Conservation (phyloP, 805 yeast species). For the Ogataea glucozyma region DNA sequence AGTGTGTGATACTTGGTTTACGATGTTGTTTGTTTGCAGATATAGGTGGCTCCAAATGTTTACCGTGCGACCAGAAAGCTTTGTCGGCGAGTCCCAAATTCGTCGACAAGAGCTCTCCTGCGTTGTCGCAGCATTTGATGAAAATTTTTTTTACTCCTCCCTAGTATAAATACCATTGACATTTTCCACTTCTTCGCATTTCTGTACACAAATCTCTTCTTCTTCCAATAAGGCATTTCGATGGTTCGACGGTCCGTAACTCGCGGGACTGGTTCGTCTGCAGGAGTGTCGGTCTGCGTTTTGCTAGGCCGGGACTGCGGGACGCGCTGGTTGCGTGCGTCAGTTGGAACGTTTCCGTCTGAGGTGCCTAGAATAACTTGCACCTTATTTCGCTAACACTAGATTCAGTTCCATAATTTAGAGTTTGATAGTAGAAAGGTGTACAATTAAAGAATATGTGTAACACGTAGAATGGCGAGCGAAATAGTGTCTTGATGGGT, state of each 20-base stretch:
- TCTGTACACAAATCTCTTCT: neutral
- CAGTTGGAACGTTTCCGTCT: constrained; percentile 10
- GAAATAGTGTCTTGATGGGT: too few relatives aligned
- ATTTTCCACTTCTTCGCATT: neutral
- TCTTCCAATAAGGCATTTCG: neutral
- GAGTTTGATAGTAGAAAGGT: constrained; percentile 43
- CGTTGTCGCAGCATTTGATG: too few relatives aligned
- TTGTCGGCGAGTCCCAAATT: too few relatives aligned
- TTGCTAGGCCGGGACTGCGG: constrained; percentile 7
- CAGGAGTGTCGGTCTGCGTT: constrained; percentile 3
- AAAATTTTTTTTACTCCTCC: constrained; percentile 1
- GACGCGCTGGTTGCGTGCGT: neutral
- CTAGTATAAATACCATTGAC: neutral
- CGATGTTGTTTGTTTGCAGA: too few relatives aligned
- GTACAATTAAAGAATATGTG: constrained; percentile 24
- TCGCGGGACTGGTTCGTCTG: neutral
- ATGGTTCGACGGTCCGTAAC: constrained; percentile 4
- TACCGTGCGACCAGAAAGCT: too few relatives aligned
- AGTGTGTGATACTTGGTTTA: neutral
- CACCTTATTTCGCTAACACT: constrained; percentile 43
- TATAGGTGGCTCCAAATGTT: too few relatives aligned
- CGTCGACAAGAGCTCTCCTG: too few relatives aligned
- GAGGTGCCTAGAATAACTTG: constrained; percentile 23
- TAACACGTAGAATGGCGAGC: too few relatives aligned
- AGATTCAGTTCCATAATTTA: constrained; percentile 34